Evolutionary conservation across 225 moss, liverwort and hornwort species (phyloP), one percentile per base, ranked within the genome.

Genomic region (Bryoerythrophyllum caledonicum): DNA sequence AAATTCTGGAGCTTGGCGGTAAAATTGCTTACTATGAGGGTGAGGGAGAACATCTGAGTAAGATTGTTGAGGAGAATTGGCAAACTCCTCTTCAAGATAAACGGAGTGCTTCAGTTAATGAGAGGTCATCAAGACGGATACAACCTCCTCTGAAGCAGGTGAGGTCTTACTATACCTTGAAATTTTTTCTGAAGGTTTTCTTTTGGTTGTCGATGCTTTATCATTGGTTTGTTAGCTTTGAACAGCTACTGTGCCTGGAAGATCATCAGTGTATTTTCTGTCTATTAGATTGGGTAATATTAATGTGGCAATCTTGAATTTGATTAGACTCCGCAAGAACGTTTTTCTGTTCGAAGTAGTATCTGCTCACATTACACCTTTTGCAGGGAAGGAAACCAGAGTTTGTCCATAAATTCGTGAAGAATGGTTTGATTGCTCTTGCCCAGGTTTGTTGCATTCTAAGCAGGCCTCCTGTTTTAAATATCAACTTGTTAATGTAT

Each of bases 71-170:
- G 56, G 83, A 56, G n/a, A n/a, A n/a, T n/a, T n/a, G n/a, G n/a
- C n/a, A n/a, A 32, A 79, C 60, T 13, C 65, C 77, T 55, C 56
- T 65, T 70, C 79, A 84, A 76, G 66, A 83, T 41, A 83, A 85
- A 59, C 85, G 11, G 0, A 54, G 7, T 68, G 51, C 64, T 76
- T 79, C 66, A 12, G 44, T 58, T 55, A 69, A 48, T 77, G 67
- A 73, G 38, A 76, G n/a, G 49, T 77, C 84, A 49, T 77, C 80
- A 67, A 82, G 75, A 70, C 79, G 51, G 13, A 81, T 81, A 35
- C 83, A 89, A 73, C 73, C 60, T 61, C 82, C 60, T 75, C 62
- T 78, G 28, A 93, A 89, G 38, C 84, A 91, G 86, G 87, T 87
- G 64, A 10, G 51, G 8, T 20, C n/a, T 13, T 54, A 28, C 10